Base-by-base conservation (phyloP, 768 basidiomycete genomes). In the Mycena chlorophos region DNA sequence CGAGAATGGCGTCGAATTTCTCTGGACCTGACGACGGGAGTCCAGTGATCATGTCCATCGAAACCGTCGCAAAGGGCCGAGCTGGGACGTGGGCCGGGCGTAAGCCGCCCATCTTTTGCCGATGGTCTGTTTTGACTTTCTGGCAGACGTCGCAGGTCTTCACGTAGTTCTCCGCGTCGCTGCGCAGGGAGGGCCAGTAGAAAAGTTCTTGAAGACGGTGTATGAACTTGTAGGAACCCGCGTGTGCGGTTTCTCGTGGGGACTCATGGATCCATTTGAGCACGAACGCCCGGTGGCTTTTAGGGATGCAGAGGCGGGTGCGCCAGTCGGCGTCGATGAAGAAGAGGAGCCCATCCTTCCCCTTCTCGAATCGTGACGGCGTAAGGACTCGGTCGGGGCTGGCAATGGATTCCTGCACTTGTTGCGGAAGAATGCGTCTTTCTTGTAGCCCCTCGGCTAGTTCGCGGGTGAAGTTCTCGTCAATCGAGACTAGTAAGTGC, bases 1-100 rank as follows among this genome's bases (percentile, higher is more conserved):
- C 63, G 39, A 65, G 46, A 0, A 65, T 40, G n/a, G 56, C 62
- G 34, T 66, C 52, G 54, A 51, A 67, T 1, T 62, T 65, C 4
- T 66, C 43, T 22, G 61, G 61, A 1, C 34, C 23, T 0, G 69
- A 68, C 16, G 40, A 10, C 10, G 40, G 40, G 8, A 43, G 22
- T 8, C 40, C 40, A 8, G 40, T 43, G 10, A 43, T 43, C 40
- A 43, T n/a, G 40, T 43, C 40, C 20, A 43, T 10, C 8, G 40
- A 43, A 10, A 43, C 40, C 22, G 40, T 43, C 40, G 10, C 14
- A 19, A 43, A 43, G 8, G 40, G 40, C 10, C 40, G 40, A n/a
- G 40, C 40, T 6, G 40, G 40, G 8, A 43, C 20, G 20, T 43
- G 40, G 20, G 40, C 40, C 20, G 40, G 40, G 8, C 40, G 40